Conservation (phyloP, 345 rosid species). For the Rhodomyrtus tomentosa region DNA sequence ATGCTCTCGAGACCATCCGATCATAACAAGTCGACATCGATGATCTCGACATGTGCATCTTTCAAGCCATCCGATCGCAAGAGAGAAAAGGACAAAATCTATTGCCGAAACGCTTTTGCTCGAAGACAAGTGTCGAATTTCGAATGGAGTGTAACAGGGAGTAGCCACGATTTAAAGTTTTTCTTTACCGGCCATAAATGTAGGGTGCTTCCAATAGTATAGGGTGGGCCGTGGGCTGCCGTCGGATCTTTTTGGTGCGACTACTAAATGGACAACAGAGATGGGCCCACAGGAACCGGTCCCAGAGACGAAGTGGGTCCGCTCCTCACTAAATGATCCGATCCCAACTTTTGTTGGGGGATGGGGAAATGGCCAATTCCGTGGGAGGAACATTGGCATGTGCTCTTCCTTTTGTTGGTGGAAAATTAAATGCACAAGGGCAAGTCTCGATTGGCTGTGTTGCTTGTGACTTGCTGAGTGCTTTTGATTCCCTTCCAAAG, state of each 20-base stretch:
- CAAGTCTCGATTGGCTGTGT: not conserved
- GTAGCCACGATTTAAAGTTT: not conserved
- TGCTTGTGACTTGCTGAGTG: not conserved
- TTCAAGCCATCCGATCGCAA: not conserved
- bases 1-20: not conserved
- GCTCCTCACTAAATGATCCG: not conserved
- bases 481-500: not conserved
- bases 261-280: not conserved
- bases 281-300: not conserved
- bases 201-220: not conserved
- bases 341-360: not conserved
- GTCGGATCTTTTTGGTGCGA: not conserved
- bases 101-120: fast-evolving
- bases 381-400: not conserved
- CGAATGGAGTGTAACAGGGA: not conserved
- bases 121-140: not conserved
- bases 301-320: not conserved
- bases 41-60: not conserved
- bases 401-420: not conserved
- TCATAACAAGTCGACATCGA: not conserved
- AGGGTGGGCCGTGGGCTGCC: not conserved
- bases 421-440: not conserved
- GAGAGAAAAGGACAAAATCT: not conserved
- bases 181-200: not conserved
- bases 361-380: not conserved